These are phyloP conservation scores for Bipolaris zeicola DNA, from an alignment of 2,329 filamentous ascomycete species.

Conservation along the genomic window DNA sequence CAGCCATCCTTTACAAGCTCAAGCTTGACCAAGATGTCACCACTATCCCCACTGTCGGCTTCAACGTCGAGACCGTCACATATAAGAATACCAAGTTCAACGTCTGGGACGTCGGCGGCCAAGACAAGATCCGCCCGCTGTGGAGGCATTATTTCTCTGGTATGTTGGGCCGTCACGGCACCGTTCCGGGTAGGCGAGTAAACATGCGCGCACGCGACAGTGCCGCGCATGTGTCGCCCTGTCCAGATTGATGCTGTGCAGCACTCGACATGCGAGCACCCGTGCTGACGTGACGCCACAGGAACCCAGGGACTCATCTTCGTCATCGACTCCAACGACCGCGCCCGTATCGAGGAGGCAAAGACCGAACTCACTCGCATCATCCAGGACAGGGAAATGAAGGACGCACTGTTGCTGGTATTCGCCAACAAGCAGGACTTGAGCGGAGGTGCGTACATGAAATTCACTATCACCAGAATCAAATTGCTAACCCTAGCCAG, in stretches of 20 bases:
- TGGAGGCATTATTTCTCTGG: constrained; percentile 99
- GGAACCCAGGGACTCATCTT: constrained; percentile 99
- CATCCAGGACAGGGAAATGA: constrained; percentile 98
- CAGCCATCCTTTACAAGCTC: constrained; percentile 96
- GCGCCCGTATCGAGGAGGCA: constrained; percentile 96
- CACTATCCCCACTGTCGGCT: constrained; percentile 98
- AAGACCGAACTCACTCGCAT: constrained; percentile 96
- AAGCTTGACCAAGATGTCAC: constrained; percentile 99
- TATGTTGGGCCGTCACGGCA: constrained; percentile 50
- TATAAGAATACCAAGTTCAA: constrained; percentile 99
- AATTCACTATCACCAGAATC: not conserved
- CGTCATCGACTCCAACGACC: constrained; percentile 98
- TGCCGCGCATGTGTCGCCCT: constrained; percentile 20
- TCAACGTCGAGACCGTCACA: constrained; percentile 99
- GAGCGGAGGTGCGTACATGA: constrained; percentile 69
- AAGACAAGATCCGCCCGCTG: constrained; percentile 99
- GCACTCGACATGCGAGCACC: not conserved
- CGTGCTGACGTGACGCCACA: constrained; percentile 23
- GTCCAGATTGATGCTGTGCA: not conserved
- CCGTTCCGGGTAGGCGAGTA: constrained; percentile 42
- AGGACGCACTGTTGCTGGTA: constrained; percentile 93
- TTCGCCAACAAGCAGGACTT: constrained; percentile 99
- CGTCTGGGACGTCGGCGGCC: constrained; percentile 99
- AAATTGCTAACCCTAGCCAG: constrained; percentile 35
- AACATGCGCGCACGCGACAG: constrained; percentile 19